Conservation (phyloP, 2,329 filamentous ascomycete species). For the Fusarium equiseti region DNA sequence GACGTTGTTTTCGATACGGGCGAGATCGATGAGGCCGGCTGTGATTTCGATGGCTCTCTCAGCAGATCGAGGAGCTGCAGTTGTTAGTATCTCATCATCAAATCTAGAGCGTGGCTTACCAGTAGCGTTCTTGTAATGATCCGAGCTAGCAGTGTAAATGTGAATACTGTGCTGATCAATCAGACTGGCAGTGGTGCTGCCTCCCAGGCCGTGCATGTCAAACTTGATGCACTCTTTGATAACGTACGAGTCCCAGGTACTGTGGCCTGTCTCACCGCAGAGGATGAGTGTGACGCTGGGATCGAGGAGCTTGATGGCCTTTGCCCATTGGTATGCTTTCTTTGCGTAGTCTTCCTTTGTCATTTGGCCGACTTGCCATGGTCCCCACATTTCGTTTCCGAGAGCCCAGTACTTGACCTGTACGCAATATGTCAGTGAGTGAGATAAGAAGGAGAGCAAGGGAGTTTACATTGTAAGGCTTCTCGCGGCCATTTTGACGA, state of each 20-base stretch:
- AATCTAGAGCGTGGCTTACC: slow-evolving; percentile 21
- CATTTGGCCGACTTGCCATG: slow-evolving; percentile 76
- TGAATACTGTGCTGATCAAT: slow-evolving; percentile 88
- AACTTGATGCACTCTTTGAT: slow-evolving; percentile 73
- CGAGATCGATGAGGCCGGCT: slow-evolving; percentile 77
- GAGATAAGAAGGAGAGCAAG: accelerated
- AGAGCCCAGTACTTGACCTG: slow-evolving; percentile 85
- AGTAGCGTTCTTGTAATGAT: slow-evolving; percentile 64
- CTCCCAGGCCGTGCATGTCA: slow-evolving; percentile 51
- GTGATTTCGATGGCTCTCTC: slow-evolving; percentile 81
- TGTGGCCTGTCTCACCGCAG: slow-evolving; percentile 77
- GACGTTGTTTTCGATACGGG: slow-evolving; percentile 75
- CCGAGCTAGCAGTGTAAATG: slow-evolving; percentile 75
- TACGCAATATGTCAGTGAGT: not conserved
- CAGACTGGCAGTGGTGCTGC: slow-evolving; percentile 55
- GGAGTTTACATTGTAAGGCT: slow-evolving; percentile 73
- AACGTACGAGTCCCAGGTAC: slow-evolving; percentile 79
- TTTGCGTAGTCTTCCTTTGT: slow-evolving; percentile 77
- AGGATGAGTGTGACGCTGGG: slow-evolving; percentile 77
- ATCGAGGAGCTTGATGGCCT: slow-evolving; percentile 78
- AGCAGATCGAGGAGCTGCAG: slow-evolving; percentile 71
- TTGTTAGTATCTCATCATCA: not conserved
- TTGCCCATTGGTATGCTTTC: slow-evolving; percentile 78
- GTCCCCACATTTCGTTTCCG: slow-evolving; percentile 79
- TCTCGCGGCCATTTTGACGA: slow-evolving; percentile 77